These are phyloP conservation scores for Scheffersomyces stambukii DNA, from an alignment of 1,139 yeast species.

Conservation along the genomic window DNA sequence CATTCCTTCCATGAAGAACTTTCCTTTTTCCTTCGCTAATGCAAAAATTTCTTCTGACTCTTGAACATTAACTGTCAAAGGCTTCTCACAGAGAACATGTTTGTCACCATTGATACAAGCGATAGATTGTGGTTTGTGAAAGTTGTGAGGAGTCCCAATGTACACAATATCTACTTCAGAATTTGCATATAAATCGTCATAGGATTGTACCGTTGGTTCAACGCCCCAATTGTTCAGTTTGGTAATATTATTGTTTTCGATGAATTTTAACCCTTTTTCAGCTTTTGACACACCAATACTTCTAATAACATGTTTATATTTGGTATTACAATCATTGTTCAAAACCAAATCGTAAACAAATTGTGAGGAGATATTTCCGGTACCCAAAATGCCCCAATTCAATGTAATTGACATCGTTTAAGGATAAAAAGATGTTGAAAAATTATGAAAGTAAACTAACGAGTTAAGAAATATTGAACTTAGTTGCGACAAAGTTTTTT, in stretches of 20 bases:
- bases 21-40: slow-evolving; percentile 41
- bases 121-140: slow-evolving; percentile 48
- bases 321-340: slow-evolving; percentile 19
- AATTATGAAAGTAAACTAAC: background rate
- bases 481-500: background rate
- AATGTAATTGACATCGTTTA: slow-evolving; percentile 15
- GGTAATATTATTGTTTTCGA: slow-evolving; percentile 13
- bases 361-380: slow-evolving; percentile 40
- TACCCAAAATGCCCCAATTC: slow-evolving; percentile 45
- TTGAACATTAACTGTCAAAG: slow-evolving; percentile 48
- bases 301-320: slow-evolving; percentile 23
- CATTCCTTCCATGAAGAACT: slow-evolving; percentile 60
- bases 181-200: slow-evolving; percentile 37
- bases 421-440: background rate
- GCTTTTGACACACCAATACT: slow-evolving; percentile 29
- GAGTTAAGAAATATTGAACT: background rate
- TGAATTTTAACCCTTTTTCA: slow-evolving; percentile 24
- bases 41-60: slow-evolving; percentile 43
- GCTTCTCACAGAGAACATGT: slow-evolving; percentile 60
- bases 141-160: slow-evolving; percentile 56
- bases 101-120: slow-evolving; percentile 47
- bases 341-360: slow-evolving; percentile 34
- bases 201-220: slow-evolving; percentile 19
- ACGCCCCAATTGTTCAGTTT: slow-evolving; percentile 17
- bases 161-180: slow-evolving; percentile 49